phyloP scores from a whole-genome alignment of 495 filamentous ascomycete genomes.

The Pyronema domesticum region DNA sequence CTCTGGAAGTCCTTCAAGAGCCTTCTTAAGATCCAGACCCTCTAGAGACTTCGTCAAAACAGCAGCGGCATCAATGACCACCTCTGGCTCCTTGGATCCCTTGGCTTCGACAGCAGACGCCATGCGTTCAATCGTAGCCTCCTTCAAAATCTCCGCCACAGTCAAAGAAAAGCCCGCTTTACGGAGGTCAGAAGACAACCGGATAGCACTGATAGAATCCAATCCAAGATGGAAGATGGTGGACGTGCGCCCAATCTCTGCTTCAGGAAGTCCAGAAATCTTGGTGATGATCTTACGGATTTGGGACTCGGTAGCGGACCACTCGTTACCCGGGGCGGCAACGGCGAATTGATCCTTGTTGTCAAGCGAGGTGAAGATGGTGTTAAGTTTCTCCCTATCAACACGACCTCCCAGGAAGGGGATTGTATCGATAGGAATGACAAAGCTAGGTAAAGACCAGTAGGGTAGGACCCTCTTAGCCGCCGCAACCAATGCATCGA shows the following conservation, averaged over 20 bases:
- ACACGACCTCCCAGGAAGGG: conserved; percentile 5
- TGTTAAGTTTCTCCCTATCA: conserved; percentile 8
- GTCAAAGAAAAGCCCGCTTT: conserved; percentile 39
- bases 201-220: conserved; percentile 80
- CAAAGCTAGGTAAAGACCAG: conserved; percentile 19
- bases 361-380: conserved; percentile 7
- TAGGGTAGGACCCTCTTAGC: conserved; percentile 8
- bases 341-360: conserved; percentile 8
- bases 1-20: conserved; percentile 25
- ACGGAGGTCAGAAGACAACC: conserved; percentile 45
- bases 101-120: conserved; percentile 18
- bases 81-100: not conserved
- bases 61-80: conserved; percentile 16
- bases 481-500: not conserved
- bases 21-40: conserved; percentile 20
- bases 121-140: conserved; percentile 45
- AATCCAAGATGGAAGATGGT: conserved; percentile 74
- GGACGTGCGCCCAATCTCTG: conserved; percentile 41
- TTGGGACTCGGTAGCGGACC: conserved; percentile 30
- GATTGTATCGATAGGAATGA: conserved; percentile 10
- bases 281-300: conserved; percentile 47
- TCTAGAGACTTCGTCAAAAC: conserved; percentile 25
- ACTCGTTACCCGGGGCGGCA: conserved; percentile 14
- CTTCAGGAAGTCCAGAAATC: conserved; percentile 41
- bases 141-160: conserved; percentile 48